These are phyloP conservation scores for Isochrysis galbana DNA, from an alignment of 78 protist species.

Conservation along the genomic window DNA sequence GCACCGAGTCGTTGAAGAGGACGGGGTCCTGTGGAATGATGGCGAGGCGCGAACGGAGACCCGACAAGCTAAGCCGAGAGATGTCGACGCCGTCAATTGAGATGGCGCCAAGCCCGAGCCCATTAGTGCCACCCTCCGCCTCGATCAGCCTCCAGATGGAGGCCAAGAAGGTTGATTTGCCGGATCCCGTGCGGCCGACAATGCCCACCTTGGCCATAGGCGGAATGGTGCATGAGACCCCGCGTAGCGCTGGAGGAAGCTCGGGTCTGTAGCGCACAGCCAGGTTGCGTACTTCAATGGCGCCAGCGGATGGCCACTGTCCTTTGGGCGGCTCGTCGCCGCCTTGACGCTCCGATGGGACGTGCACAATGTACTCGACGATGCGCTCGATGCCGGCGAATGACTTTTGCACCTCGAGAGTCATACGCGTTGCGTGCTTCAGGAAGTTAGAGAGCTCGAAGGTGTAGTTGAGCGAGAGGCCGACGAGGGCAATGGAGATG, in stretches of 20 bases:
- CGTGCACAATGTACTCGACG: neutral
- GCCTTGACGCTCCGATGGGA: neutral
- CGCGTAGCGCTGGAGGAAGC: neutral
- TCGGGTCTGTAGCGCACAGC: slow-evolving; percentile 47
- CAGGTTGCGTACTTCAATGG: neutral
- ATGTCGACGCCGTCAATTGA: slow-evolving; percentile 69
- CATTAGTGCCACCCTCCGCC: slow-evolving; percentile 34
- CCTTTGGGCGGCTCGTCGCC: neutral
- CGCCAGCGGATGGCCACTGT: slow-evolving; percentile 37
- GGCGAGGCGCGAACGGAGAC: slow-evolving; percentile 71
- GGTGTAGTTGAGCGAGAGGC: slow-evolving; percentile 64
- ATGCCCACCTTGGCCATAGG: slow-evolving; percentile 45
- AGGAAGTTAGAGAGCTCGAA: slow-evolving; percentile 53
- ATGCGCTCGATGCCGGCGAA: neutral
- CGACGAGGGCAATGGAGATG: slow-evolving; percentile 32
- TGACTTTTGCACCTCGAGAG: slow-evolving; percentile 48
- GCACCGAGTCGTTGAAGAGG: slow-evolving; percentile 73
- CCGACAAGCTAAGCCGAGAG: slow-evolving; percentile 51
- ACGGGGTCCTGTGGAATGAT: slow-evolving; percentile 94
- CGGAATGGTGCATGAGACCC: neutral
- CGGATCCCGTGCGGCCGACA: slow-evolving; percentile 62
- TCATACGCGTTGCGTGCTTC: slow-evolving; percentile 58
- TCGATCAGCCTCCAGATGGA: slow-evolving; percentile 35
- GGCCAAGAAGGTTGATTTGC: slow-evolving; percentile 49
- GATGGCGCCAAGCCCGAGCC: neutral